These are phyloP conservation scores for Buxus sempervirens DNA, from an alignment of 164 flowering plant species.

Conservation along the genomic window DNA sequence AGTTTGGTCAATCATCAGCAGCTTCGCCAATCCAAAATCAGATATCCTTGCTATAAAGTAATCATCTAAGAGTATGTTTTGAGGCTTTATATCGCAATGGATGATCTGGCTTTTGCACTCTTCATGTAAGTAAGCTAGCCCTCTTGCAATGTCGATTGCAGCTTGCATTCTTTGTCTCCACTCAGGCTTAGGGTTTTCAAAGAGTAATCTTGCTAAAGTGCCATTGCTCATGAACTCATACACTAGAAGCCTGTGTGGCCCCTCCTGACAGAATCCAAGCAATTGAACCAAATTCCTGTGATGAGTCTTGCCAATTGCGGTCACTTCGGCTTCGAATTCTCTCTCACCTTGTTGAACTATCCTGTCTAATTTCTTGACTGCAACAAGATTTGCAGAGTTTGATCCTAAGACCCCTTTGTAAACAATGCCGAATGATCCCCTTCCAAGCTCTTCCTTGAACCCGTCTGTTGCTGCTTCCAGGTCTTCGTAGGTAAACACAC, in stretches of 20 bases:
- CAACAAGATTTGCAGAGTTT: slow-evolving; percentile 1
- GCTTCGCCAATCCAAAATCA: slow-evolving; percentile 19
- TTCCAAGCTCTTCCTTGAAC: slow-evolving; percentile 26
- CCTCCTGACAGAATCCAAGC: slow-evolving; percentile 30
- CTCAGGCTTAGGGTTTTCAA: slow-evolving; percentile 10
- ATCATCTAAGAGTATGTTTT: slow-evolving; percentile 23
- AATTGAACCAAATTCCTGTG: slow-evolving; percentile 28
- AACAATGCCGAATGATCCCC: slow-evolving; percentile 26
- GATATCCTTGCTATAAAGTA: slow-evolving; percentile 14
- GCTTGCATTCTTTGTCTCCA: slow-evolving; percentile 15
- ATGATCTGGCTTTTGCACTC: slow-evolving; percentile 25
- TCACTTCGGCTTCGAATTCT: slow-evolving; percentile 30
- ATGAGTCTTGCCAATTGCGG: slow-evolving; percentile 21
- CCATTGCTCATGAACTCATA: slow-evolving; percentile 24
- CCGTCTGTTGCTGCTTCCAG: slow-evolving; percentile 20
- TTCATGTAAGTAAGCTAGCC: slow-evolving; percentile 24
- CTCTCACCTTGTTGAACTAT: slow-evolving; percentile 13
- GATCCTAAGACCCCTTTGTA: slow-evolving; percentile 18
- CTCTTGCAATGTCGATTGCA: slow-evolving; percentile 13
- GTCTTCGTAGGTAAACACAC: slow-evolving; percentile 18
- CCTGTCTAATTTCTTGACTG: slow-evolving; percentile 25
- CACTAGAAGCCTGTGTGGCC: slow-evolving; percentile 17
- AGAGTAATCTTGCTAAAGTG: slow-evolving; percentile 16
- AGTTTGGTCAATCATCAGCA: slow-evolving; percentile 1
- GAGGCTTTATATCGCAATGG: slow-evolving; percentile 25